phyloP scores from a whole-genome alignment of 2,329 filamentous ascomycete species.

The Daldinia eschscholtzii region DNA sequence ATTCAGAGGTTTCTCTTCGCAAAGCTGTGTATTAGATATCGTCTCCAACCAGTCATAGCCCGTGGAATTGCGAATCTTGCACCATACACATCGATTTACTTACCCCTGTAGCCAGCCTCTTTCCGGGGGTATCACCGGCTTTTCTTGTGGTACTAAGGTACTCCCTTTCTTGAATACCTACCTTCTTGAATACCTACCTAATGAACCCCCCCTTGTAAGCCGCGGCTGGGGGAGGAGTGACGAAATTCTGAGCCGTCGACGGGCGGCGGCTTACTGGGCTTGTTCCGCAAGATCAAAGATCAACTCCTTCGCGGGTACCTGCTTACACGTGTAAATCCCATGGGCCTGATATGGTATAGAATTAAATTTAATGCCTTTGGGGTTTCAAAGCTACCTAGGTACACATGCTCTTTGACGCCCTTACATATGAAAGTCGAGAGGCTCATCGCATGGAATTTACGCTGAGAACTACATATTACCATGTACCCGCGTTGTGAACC shows the following conservation, averaged over 20 bases:
- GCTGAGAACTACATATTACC: not conserved
- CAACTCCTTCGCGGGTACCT: conserved; percentile 44
- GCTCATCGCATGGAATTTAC: not conserved
- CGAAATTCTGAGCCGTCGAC: conserved; percentile 34
- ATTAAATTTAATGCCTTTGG: conserved; percentile 1
- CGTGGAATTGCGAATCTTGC: conserved; percentile 40
- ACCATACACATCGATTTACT: conserved; percentile 32
- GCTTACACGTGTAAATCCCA: conserved; percentile 41
- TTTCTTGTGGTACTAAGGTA: conserved; percentile 20
- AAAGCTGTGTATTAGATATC: conserved; percentile 24
- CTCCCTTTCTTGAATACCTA: not conserved
- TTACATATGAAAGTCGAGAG: conserved; percentile 1
- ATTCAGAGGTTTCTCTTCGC: conserved; percentile 17
- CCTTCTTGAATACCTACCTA: too few relatives aligned
- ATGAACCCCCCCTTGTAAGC: conserved; percentile 11
- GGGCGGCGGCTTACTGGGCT: conserved; percentile 37
- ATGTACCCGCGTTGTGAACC: conserved; percentile 7
- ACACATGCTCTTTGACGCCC: not conserved
- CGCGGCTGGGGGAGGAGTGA: conserved; percentile 22
- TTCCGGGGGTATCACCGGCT: conserved; percentile 40
- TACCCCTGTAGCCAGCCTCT: conserved; percentile 33
- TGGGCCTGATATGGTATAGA: conserved; percentile 31
- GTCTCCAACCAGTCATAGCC: conserved; percentile 20
- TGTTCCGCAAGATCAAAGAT: conserved; percentile 29
- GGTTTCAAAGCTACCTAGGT: not conserved